A percentile compares a stretch with the other conserved stretches of the same genome.
Conservation (phyloP, 139 green algal species). For the Deuterostichococcus epilithicus region DNA sequence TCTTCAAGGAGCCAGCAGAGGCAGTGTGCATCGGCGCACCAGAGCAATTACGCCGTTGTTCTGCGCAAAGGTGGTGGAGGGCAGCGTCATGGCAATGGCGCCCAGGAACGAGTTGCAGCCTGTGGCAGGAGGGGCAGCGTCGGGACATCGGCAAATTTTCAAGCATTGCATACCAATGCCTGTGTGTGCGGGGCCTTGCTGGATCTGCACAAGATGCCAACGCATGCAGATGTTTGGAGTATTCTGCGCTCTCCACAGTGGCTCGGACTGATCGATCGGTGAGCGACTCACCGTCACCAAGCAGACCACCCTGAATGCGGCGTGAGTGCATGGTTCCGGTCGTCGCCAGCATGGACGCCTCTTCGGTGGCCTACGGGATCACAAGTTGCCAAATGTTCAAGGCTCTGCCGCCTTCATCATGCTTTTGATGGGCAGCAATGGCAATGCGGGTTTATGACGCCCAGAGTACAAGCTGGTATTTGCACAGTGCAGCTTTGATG, state of each 20-base stretch:
- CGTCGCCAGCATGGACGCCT: conserved; percentile 44
- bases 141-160: too few species aligned
- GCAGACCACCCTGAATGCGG: conserved; percentile 59
- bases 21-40: conserved; percentile 48
- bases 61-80: conserved; percentile 71
- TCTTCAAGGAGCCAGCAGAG: conserved; percentile 43
- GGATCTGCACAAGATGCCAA: not conserved
- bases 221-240: too few species aligned
- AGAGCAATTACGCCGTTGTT: conserved; percentile 82
- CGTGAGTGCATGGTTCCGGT: conserved; percentile 24
- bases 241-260: too few species aligned
- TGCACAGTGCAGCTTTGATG: too few species aligned
- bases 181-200: not conserved
- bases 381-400: too few species aligned
- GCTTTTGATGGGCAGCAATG: too few species aligned
- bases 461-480: too few species aligned
- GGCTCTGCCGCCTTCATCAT: too few species aligned
- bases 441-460: too few species aligned
- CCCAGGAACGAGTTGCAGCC: conserved; percentile 56
- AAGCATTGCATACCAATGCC: not conserved
- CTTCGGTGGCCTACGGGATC: conserved; percentile 65
- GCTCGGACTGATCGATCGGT: too few species aligned
- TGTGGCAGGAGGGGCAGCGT: too few species aligned
- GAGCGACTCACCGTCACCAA: conserved; percentile 43
- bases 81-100: conserved; percentile 49